Percentiles rank a stretch among this genome's conserved stretches.
These are phyloP conservation scores for Porcisia hertigi DNA, from an alignment of 208 protist genomes.

Conservation along the genomic window DNA sequence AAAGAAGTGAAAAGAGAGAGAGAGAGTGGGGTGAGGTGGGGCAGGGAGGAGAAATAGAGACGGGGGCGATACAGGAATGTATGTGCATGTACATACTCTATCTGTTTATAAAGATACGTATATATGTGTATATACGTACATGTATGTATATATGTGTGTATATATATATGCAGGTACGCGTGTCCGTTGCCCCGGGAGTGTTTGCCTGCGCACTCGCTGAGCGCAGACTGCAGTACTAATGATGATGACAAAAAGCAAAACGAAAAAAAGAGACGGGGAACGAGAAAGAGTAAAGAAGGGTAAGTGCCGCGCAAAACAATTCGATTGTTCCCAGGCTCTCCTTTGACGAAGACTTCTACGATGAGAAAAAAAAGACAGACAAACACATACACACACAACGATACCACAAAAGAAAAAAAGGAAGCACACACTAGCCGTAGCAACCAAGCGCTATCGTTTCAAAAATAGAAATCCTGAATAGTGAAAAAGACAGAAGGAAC, in stretches of 20 bases:
- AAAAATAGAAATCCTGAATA: not conserved
- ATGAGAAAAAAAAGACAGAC: not conserved
- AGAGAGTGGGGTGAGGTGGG: not conserved
- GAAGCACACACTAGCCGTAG: not conserved
- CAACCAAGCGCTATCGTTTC: not conserved
- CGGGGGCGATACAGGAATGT: not conserved
- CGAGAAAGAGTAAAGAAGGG: not conserved
- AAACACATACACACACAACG: constrained; percentile 1
- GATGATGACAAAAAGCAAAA: not conserved
- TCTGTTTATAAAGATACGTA: not conserved
- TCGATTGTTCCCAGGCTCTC: no score
- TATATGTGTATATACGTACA: no score
- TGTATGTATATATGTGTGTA: no score
- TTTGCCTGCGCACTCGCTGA: not conserved
- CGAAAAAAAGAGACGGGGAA: not conserved
- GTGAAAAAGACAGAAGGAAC: not conserved
- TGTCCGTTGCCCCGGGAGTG: not conserved
- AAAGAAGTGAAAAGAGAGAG: not conserved
- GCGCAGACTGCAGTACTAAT: not conserved
- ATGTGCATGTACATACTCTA: not conserved
- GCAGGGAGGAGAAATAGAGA: not conserved
- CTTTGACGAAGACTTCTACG: not conserved
- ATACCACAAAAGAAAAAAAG: not conserved
- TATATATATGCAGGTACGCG: not conserved
- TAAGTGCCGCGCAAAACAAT: constrained; percentile 1